Evolutionary conservation across 208 protist genomes (phyloP), one percentile per base, ranked within the genome.

Genomic region (Naegleria gruberi): DNA sequence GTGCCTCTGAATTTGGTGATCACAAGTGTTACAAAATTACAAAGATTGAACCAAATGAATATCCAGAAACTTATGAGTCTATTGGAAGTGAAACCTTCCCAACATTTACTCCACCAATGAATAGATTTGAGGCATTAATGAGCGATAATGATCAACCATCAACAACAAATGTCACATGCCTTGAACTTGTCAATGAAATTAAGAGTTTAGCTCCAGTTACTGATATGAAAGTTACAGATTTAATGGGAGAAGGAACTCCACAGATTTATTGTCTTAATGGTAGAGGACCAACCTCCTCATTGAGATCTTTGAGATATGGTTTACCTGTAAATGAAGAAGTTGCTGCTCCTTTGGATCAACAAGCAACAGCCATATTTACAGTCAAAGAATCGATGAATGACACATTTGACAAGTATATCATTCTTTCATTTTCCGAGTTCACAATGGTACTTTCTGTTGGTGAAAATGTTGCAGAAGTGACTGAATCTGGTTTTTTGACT

Each of bases 21-120:
- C 98, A 99, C 93, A 93, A 92, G 41, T 77, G 97, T 26, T 98
- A 98, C 93, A 96, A 97, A 92, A 97, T 99, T 89, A 93, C 95
- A 45, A 93, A 92, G 12, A 92, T 98, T 81, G 96, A 97, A 82
- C 91, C 92, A 23, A 91, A 94, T 3, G 92, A 94, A 4, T 93
- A 95, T 37, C 37, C 15, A 44, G 23, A 44, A 41, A 77, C 90
- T 65, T 91, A 15, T 37, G 89, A 45, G 42, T 19, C 19, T 90
- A 77, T 77, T 77, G 30, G 8, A 5, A 5, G 10, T 37, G 65
- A 77, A 37, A 12, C 30, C 5, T 77, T 77, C 8, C 65, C 65
- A 77, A 37, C 30, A 37, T 77, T 77, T 77, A 37, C 26, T 37
- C 65, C 65, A 37, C 90, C 12, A 15, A 89, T 37, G 40, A 26